Percentiles rank a stretch among this genome's conserved stretches.
phyloP scores from a whole-genome alignment of 441 rosid species.

The Erysimum pusillum region DNA sequence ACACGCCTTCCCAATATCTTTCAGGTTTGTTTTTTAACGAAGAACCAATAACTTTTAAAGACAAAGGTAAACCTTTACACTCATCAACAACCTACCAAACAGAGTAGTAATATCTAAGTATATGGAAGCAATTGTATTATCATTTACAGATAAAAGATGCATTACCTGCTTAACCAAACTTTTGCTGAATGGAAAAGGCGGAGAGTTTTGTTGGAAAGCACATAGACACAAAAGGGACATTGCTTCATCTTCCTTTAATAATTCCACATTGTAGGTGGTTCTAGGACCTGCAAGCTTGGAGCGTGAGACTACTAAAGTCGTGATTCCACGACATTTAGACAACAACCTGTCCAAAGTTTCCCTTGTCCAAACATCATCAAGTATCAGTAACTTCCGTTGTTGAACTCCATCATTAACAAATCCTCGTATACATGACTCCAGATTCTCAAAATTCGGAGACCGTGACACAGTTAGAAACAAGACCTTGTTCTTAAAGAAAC shows the following conservation, averaged over 20 bases:
- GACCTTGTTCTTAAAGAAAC: conserved; percentile 53
- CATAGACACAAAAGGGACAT: conserved; percentile 65
- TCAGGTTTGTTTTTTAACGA: conserved; percentile 65
- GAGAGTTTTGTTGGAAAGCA: conserved; percentile 73
- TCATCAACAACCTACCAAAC: conserved; percentile 65
- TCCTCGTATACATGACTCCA: conserved; percentile 52
- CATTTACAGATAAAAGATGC: neutral
- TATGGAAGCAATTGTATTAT: neutral
- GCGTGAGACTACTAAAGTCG: conserved; percentile 77
- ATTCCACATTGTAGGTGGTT: conserved; percentile 61
- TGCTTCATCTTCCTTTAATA: conserved; percentile 67
- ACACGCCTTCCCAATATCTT: conserved; percentile 71
- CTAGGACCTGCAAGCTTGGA: conserved; percentile 56
- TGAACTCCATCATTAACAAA: conserved; percentile 52
- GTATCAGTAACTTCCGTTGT: conserved; percentile 54
- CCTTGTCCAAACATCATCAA: conserved; percentile 87
- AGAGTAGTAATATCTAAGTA: conserved; percentile 3
- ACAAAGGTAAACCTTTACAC: conserved; percentile 87
- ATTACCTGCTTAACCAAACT: conserved; percentile 71
- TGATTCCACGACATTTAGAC: conserved; percentile 56
- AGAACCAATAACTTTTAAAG: conserved; percentile 86
- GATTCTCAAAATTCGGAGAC: conserved; percentile 67
- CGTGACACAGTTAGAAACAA: conserved; percentile 80
- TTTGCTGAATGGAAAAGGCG: conserved; percentile 46
- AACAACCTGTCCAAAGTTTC: conserved; percentile 66